Base-by-base conservation (phyloP, 208 protist species). In the Herpetomonas samuelpessoai region DNA sequence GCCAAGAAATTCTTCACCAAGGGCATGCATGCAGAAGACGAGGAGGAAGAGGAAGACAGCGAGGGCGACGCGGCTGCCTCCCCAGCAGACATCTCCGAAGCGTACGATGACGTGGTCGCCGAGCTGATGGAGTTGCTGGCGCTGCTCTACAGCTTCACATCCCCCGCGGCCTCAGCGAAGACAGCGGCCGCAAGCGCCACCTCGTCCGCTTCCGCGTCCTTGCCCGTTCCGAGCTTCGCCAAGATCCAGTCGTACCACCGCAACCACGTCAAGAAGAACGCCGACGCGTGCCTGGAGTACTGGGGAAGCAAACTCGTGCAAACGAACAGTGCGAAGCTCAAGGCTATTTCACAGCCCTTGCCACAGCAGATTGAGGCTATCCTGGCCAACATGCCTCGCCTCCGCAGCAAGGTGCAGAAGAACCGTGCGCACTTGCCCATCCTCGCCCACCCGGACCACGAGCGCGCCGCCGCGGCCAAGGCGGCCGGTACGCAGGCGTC, bases 231-330 rank as follows among this genome's bases (percentile, higher is more conserved):
- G n/a, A 27, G 51, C 44, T 61, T 61, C 21, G 51, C 41, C 1
- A 29, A 38, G 41, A 58, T 58, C 44, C 31, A 66, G 16, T 12
- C 19, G 25, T 55, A 45, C 22, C 74, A 86, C 29, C 55, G 65
- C 35, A 41, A 6, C 35, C 68, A 61, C 10, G 75, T 82, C 16
- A 76, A 83, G 31, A 48, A 29, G 10, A 55, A 67, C 44, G 81
- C 81, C 18, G 70, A 89, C 52, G 47, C 30, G 25, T 86, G 76
- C 48, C 61, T 94, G 1, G 72, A 79, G 19, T 81, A 83, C 57
- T 94, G 87, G 87, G 87, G 87, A n/a, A 49, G 57, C 18, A 88
- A 89, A 53, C 70, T 94, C 9, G 57, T 83, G 22, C 78, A 82
- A 61, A 57, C 78, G 6, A 84, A 81, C 62, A 78, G 71, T 41